These are phyloP conservation scores for Trichosporon sp. DNA, from an alignment of 1,284 basidiomycete genomes.

Conservation along the genomic window DNA sequence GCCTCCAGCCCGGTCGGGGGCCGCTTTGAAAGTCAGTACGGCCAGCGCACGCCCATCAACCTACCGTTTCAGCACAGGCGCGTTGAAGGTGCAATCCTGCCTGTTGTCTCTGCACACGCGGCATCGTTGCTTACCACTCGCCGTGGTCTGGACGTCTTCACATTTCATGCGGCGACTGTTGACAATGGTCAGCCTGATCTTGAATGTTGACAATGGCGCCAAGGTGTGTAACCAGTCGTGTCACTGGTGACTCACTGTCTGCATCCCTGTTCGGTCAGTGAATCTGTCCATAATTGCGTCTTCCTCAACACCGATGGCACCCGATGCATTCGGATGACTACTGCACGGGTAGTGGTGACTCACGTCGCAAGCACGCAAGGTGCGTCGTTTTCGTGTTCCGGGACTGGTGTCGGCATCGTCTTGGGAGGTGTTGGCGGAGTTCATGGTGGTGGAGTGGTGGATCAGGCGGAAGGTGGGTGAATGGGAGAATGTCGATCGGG, in stretches of 20 bases:
- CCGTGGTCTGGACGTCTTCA: conserved; percentile 31
- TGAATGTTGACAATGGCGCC: neutral
- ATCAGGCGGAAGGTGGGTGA: conserved; percentile 18
- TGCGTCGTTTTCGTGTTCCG: conserved; percentile 1
- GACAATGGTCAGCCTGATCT: neutral
- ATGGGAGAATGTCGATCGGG: conserved; percentile 5
- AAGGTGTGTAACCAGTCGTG: conserved; percentile 4
- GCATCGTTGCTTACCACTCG: conserved; percentile 27
- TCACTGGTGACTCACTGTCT: conserved; percentile 30
- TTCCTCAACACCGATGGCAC: neutral
- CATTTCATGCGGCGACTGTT: conserved; percentile 41
- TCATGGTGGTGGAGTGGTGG: neutral
- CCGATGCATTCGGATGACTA: neutral
- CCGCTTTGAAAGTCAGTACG: conserved; percentile 1
- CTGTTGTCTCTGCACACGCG: conserved; percentile 38
- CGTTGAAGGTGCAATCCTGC: conserved; percentile 37
- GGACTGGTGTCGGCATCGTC: neutral
- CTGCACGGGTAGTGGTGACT: neutral
- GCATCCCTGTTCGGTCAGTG: conserved; percentile 29
- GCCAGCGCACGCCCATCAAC: neutral
- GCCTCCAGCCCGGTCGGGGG: conserved; percentile 16
- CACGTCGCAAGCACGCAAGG: conserved; percentile 16
- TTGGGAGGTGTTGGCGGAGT: neutral
- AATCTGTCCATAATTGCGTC: neutral
- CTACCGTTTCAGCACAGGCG: conserved; percentile 40